phyloP scores from a whole-genome alignment of 306 rosid species.

The Vachellia pachyceras region DNA sequence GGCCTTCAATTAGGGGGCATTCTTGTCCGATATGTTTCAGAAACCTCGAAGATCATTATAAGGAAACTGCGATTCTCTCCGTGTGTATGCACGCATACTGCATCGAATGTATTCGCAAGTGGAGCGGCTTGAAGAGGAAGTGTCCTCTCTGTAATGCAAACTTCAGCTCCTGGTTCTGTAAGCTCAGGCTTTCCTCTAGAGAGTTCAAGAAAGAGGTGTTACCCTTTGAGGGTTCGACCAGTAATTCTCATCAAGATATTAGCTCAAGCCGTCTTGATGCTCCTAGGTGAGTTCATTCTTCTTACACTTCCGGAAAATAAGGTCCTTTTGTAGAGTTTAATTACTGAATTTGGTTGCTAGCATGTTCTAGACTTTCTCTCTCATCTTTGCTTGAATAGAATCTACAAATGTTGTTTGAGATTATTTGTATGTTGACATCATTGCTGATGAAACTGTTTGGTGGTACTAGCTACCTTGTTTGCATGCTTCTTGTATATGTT shows the following conservation, averaged over 20 bases:
- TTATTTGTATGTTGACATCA: not conserved
- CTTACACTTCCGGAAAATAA: not conserved
- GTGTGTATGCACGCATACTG: conserved; percentile 61
- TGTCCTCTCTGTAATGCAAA: conserved; percentile 69
- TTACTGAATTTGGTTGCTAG: not conserved
- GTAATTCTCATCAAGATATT: conserved; percentile 13
- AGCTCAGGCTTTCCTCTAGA: conserved; percentile 43
- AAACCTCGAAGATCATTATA: conserved; percentile 38
- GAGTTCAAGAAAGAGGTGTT: conserved; percentile 46
- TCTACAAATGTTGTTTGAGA: not conserved
- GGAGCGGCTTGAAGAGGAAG: conserved; percentile 58
- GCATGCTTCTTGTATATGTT: not conserved
- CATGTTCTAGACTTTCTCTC: not conserved
- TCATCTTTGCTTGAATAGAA: not conserved
- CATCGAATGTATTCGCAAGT: conserved; percentile 54
- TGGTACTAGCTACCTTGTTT: too few species aligned
- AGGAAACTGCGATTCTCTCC: conserved; percentile 53
- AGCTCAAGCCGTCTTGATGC: not conserved
- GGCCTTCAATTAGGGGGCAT: conserved; percentile 51
- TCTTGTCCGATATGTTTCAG: conserved; percentile 57
- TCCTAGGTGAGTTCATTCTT: conserved; percentile 21
- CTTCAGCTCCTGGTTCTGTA: conserved; percentile 58
- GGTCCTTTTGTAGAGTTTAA: not conserved
- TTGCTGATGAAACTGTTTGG: not conserved
- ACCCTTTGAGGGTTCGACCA: conserved; percentile 1